Conservation (phyloP, 1,284 basidiomycete genomes). For the Amylostereum areolatum region DNA sequence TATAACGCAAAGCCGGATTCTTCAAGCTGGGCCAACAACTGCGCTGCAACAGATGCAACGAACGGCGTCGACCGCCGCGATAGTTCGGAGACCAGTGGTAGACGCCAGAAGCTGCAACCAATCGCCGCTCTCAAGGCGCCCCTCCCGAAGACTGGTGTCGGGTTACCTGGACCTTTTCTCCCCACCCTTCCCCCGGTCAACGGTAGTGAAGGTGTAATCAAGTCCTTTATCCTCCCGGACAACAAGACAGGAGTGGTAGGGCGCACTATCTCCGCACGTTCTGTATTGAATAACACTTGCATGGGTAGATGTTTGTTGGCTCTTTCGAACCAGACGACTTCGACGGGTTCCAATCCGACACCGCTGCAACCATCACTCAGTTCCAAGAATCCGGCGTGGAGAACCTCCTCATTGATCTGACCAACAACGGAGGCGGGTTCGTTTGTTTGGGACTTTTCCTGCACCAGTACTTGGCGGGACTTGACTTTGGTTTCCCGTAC, state of each 20-base stretch:
- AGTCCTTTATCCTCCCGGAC: constrained; percentile 52
- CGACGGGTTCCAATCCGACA: constrained; percentile 47
- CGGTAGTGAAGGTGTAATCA: constrained; percentile 49
- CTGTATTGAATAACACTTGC: background rate
- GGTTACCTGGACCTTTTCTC: constrained; percentile 41
- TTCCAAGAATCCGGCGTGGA: constrained; percentile 45
- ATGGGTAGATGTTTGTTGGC: constrained; percentile 52
- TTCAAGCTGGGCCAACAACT: constrained; percentile 54
- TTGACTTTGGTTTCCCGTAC: constrained; percentile 45
- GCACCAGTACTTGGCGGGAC: constrained; percentile 49
- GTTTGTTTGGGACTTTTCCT: constrained; percentile 58
- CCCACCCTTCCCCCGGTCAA: constrained; percentile 40
- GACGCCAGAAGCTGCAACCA: background rate
- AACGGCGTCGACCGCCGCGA: constrained; percentile 43
- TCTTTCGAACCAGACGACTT: constrained; percentile 43
- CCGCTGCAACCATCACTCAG: constrained; percentile 36
- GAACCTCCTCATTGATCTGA: constrained; percentile 51
- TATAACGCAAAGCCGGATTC: background rate
- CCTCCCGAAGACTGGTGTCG: constrained; percentile 26
- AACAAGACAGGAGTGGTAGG: constrained; percentile 53
- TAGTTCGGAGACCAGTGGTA: background rate
- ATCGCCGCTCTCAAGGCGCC: background rate
- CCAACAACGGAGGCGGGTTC: constrained; percentile 59
- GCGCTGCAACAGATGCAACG: constrained; percentile 44
- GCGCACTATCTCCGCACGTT: constrained; percentile 13